A percentile compares a stretch with the other conserved stretches of the same genome.
phyloP scores from a whole-genome alignment of 768 basidiomycete genomes.

The Calocybe gangraenosa region DNA sequence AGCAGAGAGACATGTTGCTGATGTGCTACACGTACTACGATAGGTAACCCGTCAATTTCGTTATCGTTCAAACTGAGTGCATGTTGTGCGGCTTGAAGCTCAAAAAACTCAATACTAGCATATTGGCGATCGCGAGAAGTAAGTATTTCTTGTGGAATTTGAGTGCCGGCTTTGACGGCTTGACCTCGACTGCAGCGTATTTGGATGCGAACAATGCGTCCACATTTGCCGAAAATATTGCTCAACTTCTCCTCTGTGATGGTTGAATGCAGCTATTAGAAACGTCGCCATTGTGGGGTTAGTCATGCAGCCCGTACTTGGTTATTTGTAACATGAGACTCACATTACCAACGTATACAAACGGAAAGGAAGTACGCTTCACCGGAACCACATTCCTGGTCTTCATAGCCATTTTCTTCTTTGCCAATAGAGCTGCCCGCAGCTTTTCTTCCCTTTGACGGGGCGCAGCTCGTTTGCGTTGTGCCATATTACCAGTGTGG shows the following conservation, averaged over 20 bases:
- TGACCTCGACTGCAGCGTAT: slow-evolving; percentile 43
- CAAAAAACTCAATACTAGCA: slow-evolving; percentile 44
- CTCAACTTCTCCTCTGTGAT: slow-evolving; percentile 30
- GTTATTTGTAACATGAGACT: slow-evolving; percentile 19
- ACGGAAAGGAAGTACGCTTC: slow-evolving; percentile 15
- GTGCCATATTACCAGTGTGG: not conserved
- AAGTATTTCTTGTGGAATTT: slow-evolving; percentile 16
- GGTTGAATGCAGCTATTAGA: slow-evolving; percentile 28
- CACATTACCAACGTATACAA: slow-evolving; percentile 64
- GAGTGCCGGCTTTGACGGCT: slow-evolving; percentile 23
- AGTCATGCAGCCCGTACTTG: no score
- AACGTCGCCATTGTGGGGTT: not conserved
- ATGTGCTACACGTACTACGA: slow-evolving; percentile 34
- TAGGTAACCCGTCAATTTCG: slow-evolving; percentile 29
- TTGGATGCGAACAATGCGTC: slow-evolving; percentile 25
- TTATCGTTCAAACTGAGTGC: slow-evolving; percentile 39
- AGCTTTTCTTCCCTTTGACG: not conserved
- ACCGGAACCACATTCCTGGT: slow-evolving; percentile 1
- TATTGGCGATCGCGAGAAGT: slow-evolving; percentile 40
- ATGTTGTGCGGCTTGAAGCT: slow-evolving; percentile 27
- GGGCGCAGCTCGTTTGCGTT: not conserved
- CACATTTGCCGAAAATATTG: slow-evolving; percentile 32
- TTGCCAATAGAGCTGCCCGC: slow-evolving; percentile 22
- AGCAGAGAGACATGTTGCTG: no score
- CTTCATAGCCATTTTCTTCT: slow-evolving; percentile 13